Base-by-base conservation (phyloP, 768 basidiomycete genomes). In the Galerina sulciceps region DNA sequence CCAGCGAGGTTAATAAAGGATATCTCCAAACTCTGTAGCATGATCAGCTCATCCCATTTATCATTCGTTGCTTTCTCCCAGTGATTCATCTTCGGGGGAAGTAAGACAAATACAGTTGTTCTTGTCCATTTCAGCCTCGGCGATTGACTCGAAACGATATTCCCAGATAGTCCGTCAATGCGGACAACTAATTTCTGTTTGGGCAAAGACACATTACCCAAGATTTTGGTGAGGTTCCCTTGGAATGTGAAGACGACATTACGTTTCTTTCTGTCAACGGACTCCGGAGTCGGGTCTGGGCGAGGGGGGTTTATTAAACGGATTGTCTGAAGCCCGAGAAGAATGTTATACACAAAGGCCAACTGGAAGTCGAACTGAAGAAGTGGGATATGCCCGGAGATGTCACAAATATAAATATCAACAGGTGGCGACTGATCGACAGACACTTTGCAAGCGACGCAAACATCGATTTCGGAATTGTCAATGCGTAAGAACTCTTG, bases 1-100 rank as follows among this genome's bases (percentile, higher is more conserved):
- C 65, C 71, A 13, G 65, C 66, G 36, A 73, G 65, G 18, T 61
- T 71, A 47, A 70, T 68, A 60, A 75, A 72, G 22, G 70, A 79
- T 11, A 75, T 63, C 55, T 76, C 74, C 78, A 88, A 84, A 44
- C 77, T 75, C 55, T 83, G 81, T 2, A 96, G 65, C 8, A 81
- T 81, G 5, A 81, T 71, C 4, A 96, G 74, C 67, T 94, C 92
- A 58, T 91, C 91, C 93, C 93, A 96, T 55, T 78, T 76, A 11
- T 76, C 79, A 6, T 51, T 22, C 13, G 65, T 50, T 15, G 73
- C 57, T 6, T 70, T 65, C 54, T 79, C 75, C 66, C 77, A 77
- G 15, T 58, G 59, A 62, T 75, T 75, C 36, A 69, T 67, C 37
- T 69, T 68, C 14, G 67, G 52, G 37, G 80, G 76, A 37, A 86